Conservation (phyloP, 2,329 filamentous ascomycete species). For the Neonectria magnoliae region DNA sequence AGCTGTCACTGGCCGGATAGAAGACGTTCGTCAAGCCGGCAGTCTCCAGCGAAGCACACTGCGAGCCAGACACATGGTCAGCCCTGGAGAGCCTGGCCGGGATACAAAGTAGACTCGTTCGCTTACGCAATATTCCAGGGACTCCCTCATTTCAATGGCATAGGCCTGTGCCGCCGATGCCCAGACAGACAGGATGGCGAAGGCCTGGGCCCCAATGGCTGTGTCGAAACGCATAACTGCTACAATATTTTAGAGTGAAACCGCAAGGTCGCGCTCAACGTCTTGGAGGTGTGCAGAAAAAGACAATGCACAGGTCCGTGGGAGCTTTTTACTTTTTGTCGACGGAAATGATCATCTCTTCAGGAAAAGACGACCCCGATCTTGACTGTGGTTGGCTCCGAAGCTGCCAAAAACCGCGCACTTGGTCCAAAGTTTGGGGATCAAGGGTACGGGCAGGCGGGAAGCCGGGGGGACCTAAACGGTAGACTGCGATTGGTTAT, state of each 20-base stretch:
- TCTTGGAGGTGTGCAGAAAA: background rate
- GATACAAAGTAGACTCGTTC: background rate
- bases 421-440: background rate
- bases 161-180: background rate
- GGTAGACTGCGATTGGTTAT: background rate
- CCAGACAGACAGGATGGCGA: background rate
- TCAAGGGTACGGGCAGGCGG: background rate
- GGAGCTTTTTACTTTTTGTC: constrained; percentile 11
- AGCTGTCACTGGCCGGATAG: constrained; percentile 18
- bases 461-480: background rate
- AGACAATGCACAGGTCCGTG: background rate
- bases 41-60: constrained; percentile 25
- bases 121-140: constrained; percentile 6
- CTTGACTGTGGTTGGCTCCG: background rate
- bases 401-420: constrained; percentile 1
- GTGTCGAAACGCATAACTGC: background rate
- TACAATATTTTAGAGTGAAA: background rate
- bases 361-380: background rate
- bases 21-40: constrained; percentile 27
- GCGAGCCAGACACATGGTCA: background rate
- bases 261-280: background rate
- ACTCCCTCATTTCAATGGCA: background rate
- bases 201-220: background rate
- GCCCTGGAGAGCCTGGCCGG: background rate
- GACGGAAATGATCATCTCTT: constrained; percentile 1